Percentiles rank a stretch among this genome's conserved stretches.
Conservation (phyloP, 2,329 filamentous ascomycete species). For the Drechslera avenae region DNA sequence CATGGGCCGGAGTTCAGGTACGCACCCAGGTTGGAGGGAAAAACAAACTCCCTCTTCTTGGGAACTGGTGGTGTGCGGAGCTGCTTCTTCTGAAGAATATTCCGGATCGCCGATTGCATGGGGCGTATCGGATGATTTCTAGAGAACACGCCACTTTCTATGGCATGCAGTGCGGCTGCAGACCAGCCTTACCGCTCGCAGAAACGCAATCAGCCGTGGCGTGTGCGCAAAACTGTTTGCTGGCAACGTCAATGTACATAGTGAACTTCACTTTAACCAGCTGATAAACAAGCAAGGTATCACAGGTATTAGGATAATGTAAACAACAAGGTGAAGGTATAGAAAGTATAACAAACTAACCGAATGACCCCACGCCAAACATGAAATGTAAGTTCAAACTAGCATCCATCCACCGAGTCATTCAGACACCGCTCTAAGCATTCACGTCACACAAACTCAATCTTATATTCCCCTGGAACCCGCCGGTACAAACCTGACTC, state of each 20-base stretch:
- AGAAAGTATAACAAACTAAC: neutral
- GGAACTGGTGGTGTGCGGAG: neutral
- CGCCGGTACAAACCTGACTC: slow-evolving; percentile 17
- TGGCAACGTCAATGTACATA: too few relatives aligned
- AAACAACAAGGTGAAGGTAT: too few relatives aligned
- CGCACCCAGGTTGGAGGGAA: slow-evolving; percentile 5
- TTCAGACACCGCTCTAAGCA: neutral
- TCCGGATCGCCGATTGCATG: neutral
- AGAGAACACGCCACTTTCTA: neutral
- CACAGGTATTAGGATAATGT: too few relatives aligned
- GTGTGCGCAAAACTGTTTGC: too few relatives aligned
- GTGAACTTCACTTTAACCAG: too few relatives aligned
- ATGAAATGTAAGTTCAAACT: too few relatives aligned
- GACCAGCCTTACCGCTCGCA: too few relatives aligned
- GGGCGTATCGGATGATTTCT: neutral
- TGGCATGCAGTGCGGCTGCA: too few relatives aligned
- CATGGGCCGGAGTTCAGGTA: neutral
- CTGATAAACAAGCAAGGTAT: too few relatives aligned
- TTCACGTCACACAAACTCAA: slow-evolving; percentile 15
- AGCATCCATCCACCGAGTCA: neutral
- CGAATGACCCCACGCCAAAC: neutral
- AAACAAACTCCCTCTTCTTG: neutral
- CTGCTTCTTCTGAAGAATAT: neutral
- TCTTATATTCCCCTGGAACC: slow-evolving; percentile 22
- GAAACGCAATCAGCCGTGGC: too few relatives aligned